Conservation (phyloP, 768 basidiomycete genomes). For the Cyclocybe cylindracea region DNA sequence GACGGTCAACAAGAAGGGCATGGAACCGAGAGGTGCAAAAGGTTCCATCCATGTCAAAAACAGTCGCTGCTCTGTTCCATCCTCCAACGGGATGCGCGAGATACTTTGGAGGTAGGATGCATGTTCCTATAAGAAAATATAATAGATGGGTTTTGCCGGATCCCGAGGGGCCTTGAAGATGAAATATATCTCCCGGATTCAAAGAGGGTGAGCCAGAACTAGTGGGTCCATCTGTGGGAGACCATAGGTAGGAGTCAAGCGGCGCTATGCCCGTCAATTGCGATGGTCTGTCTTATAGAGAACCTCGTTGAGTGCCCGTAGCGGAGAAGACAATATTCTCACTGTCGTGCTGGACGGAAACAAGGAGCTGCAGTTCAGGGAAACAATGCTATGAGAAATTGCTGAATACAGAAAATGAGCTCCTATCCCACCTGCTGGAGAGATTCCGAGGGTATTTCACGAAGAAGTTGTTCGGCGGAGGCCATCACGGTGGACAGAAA, state of each 20-base stretch:
- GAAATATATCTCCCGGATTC: constrained; percentile 63
- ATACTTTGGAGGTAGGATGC: constrained; percentile 50
- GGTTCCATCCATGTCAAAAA: constrained; percentile 70
- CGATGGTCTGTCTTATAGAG: constrained; percentile 24
- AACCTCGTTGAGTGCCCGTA: constrained; percentile 8
- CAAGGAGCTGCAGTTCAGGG: constrained; percentile 37
- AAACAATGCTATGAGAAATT: constrained; percentile 8
- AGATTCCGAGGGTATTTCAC: constrained; percentile 35
- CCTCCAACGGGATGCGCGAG: constrained; percentile 43
- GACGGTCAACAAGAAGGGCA: constrained; percentile 48
- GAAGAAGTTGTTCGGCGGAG: constrained; percentile 26
- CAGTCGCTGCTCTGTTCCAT: constrained; percentile 63
- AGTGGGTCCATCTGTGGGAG: neutral
- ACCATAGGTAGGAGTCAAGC: constrained; percentile 32
- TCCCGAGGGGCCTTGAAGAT: constrained; percentile 73
- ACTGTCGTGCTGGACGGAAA: constrained; percentile 41
- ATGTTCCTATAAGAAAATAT: constrained; percentile 60
- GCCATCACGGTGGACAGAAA: constrained; percentile 4
- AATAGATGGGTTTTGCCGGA: constrained; percentile 83
- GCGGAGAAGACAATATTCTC: constrained; percentile 1
- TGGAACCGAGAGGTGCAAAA: constrained; percentile 62
- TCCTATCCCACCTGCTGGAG: constrained; percentile 29
- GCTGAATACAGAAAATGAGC: neutral
- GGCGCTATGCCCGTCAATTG: constrained; percentile 30
- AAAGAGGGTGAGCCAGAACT: constrained; percentile 13